Conservation (phyloP, 1,284 basidiomycete genomes). For the Agroathelia rolfsii region DNA sequence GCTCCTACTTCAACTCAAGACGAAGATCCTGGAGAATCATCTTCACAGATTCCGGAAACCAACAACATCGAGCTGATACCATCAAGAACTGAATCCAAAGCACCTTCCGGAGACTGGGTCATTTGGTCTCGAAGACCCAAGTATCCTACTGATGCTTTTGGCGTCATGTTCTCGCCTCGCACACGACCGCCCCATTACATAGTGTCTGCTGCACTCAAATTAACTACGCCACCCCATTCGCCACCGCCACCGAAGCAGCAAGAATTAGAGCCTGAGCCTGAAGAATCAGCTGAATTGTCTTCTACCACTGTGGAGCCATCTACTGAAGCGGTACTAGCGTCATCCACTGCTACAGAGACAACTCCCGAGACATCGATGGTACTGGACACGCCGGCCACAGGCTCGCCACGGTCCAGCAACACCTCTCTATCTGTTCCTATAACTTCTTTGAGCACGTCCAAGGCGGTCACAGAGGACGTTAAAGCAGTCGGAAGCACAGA, state of each 20-base stretch:
- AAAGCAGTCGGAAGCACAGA: too few species aligned
- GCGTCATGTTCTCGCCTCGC: slow-evolving; percentile 54
- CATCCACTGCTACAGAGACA: too few species aligned
- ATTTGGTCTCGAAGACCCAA: slow-evolving; percentile 61
- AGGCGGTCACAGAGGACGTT: slow-evolving; percentile 4
- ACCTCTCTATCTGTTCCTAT: slow-evolving; percentile 42
- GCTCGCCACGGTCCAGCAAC: slow-evolving; percentile 48
- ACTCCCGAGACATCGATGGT: slow-evolving; percentile 30
- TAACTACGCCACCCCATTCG: slow-evolving; percentile 37
- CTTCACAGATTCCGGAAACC: neutral
- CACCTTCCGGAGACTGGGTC: slow-evolving; percentile 33
- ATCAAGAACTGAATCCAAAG: neutral
- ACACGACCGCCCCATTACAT: slow-evolving; percentile 50
- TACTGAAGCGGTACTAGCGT: too few species aligned
- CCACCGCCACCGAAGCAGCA: slow-evolving; percentile 16
- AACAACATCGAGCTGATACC: neutral
- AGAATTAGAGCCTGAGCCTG: too few species aligned
- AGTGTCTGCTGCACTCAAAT: slow-evolving; percentile 39
- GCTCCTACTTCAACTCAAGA: slow-evolving; percentile 7
- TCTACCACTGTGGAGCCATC: slow-evolving; percentile 23
- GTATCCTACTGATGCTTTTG: slow-evolving; percentile 49
- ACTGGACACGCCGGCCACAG: slow-evolving; percentile 38
- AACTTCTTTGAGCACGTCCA: slow-evolving; percentile 16
- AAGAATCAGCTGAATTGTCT: too few species aligned
- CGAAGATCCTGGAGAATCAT: slow-evolving; percentile 2